Conservation (phyloP, 306 rosid species). For the Cucurbita argyrosperma region DNA sequence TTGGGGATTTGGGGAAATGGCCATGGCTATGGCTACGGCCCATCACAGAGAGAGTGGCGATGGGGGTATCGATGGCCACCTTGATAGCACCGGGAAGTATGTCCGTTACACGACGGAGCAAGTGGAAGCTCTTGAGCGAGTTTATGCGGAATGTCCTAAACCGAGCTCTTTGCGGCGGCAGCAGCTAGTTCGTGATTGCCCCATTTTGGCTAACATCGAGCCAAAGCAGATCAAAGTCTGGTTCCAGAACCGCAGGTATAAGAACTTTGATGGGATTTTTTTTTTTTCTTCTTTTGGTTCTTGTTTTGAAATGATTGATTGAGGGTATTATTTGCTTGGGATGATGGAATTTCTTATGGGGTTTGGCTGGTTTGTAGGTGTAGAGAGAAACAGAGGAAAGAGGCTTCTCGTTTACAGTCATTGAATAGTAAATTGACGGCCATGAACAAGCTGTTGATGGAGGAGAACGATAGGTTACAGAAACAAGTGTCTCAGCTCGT, state of each 20-base stretch:
- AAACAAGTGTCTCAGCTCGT: conserved; percentile 97
- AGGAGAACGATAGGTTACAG: conserved; percentile 93
- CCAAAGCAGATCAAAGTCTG: conserved; percentile 99
- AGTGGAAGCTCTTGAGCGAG: conserved; percentile 86
- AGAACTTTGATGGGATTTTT: not conserved
- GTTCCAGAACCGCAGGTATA: conserved; percentile 92
- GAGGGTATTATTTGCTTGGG: not conserved
- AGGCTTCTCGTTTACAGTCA: conserved; percentile 78
- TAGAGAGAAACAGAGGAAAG: conserved; percentile 97
- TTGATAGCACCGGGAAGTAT: conserved; percentile 67
- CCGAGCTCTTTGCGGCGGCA: conserved; percentile 94
- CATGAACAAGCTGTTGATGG: conserved; percentile 96
- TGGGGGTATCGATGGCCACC: conserved; percentile 59
- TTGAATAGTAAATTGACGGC: conserved; percentile 72
- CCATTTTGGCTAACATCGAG: conserved; percentile 79
- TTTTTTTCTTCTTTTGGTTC: not conserved
- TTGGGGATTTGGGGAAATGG: conserved; percentile 30
- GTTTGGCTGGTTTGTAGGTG: conserved; percentile 40
- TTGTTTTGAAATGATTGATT: not conserved
- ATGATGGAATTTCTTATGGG: not conserved
- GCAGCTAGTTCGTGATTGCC: conserved; percentile 82
- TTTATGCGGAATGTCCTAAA: conserved; percentile 86
- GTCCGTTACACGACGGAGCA: conserved; percentile 93
- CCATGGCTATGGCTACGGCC: conserved; percentile 43
- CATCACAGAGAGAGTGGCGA: conserved; percentile 78